Conservation (phyloP, 768 basidiomycete genomes). For the Galerina sulciceps region DNA sequence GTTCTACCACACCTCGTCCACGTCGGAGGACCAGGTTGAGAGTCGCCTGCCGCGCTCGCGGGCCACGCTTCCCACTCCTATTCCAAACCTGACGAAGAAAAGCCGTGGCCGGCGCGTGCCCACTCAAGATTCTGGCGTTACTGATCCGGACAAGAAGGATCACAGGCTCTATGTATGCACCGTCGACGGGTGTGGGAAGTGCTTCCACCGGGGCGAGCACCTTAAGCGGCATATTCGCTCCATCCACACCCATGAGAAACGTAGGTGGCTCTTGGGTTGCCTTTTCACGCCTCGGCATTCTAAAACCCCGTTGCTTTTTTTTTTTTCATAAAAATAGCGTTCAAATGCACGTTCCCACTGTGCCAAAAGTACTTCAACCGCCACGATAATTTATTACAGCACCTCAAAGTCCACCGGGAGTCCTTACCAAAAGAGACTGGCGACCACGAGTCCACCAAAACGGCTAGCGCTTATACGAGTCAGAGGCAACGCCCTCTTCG, state of each 20-base stretch:
- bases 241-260: slow-evolving; percentile 80
- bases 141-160: slow-evolving; percentile 30
- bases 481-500: slow-evolving; percentile 13
- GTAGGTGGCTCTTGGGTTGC: slow-evolving; percentile 43
- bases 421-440: slow-evolving; percentile 11
- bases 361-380: slow-evolving; percentile 80
- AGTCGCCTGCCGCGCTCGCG: slow-evolving; percentile 53
- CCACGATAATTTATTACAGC: slow-evolving; percentile 82
- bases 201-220: slow-evolving; percentile 76
- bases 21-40: slow-evolving; percentile 29
- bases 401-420: slow-evolving; percentile 70
- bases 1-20: slow-evolving; percentile 19
- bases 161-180: slow-evolving; percentile 58
- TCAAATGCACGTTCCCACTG: slow-evolving; percentile 66
- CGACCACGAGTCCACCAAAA: background rate
- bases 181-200: slow-evolving; percentile 73
- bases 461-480: background rate
- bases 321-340: slow-evolving; percentile 47
- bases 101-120: slow-evolving; percentile 80
- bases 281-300: slow-evolving; percentile 6
- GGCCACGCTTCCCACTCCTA: slow-evolving; percentile 65
- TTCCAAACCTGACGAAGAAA: slow-evolving; percentile 81
- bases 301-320: slow-evolving; percentile 12
- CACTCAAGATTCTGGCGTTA: slow-evolving; percentile 38
- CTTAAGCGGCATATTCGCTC: slow-evolving; percentile 76